Percentiles rank a stretch among this genome's conserved stretches.
Evolutionary conservation across 2,329 filamentous ascomycete genomes (phyloP).

Genomic region (Blumeriella jaapii): DNA sequence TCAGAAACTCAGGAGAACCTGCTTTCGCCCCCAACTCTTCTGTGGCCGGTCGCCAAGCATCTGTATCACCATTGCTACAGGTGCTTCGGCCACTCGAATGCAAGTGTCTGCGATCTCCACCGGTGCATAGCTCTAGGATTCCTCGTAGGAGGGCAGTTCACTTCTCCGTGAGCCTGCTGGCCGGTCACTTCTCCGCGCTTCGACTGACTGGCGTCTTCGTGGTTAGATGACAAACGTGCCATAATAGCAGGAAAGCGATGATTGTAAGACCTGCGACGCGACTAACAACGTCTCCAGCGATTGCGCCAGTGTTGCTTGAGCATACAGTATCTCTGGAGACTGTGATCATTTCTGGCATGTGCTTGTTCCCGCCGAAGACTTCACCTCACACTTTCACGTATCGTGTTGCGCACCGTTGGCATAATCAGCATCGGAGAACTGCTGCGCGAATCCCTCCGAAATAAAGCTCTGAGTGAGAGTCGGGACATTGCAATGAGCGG

Average conservation of each 20-base stretch:
- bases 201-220: not conserved
- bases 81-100: no score
- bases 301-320: slow-evolving; percentile 1
- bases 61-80: no score
- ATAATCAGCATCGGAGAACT: slow-evolving; percentile 3
- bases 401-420: slow-evolving; percentile 1
- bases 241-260: not conserved
- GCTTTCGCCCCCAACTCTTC: no score
- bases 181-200: no score
- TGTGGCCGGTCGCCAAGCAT: no score
- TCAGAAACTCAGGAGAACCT: no score
- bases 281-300: not conserved
- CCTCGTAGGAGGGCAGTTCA: not conserved
- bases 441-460: slow-evolving; percentile 6
- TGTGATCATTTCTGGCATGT: slow-evolving; percentile 5
- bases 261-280: not conserved
- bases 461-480: slow-evolving; percentile 6
- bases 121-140: not conserved
- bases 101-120: not conserved
- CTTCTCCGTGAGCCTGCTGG: not conserved
- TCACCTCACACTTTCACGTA: slow-evolving; percentile 3
- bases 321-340: not conserved
- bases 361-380: slow-evolving; percentile 7
- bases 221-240: not conserved
- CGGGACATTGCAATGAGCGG: slow-evolving; percentile 7